These are phyloP conservation scores for Alopecurus myosuroides DNA, from an alignment of 176 grass and related monocot genomes.

Conservation along the genomic window DNA sequence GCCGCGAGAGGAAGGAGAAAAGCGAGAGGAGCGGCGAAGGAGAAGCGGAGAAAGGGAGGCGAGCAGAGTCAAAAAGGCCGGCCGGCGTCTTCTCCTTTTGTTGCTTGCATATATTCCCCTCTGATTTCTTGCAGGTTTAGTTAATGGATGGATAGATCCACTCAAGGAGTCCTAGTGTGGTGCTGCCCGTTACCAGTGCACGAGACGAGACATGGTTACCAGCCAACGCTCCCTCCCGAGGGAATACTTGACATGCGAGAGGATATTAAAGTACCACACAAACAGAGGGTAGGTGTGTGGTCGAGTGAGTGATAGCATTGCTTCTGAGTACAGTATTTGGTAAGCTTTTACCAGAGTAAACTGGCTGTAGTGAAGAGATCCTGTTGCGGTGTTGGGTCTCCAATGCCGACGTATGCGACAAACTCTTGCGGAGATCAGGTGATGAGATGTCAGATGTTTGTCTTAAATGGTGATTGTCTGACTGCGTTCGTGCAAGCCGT, in stretches of 20 bases:
- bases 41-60: not conserved
- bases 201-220: too few relatives aligned
- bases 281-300: not conserved
- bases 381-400: not conserved
- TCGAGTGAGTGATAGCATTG: too few relatives aligned
- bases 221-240: not conserved
- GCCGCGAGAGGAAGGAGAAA: not conserved
- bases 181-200: not conserved
- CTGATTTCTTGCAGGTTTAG: not conserved
- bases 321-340: too few relatives aligned
- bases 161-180: not conserved
- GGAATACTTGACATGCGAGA: conserved; percentile 11
- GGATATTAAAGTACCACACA: not conserved
- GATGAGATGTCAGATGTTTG: not conserved
- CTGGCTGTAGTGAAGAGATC: not conserved
- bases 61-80: conserved; percentile 14
- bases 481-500: too few relatives aligned
- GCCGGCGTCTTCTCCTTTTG: not conserved
- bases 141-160: not conserved
- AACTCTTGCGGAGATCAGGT: not conserved
- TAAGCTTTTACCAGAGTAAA: too few relatives aligned
- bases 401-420: not conserved
- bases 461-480: too few relatives aligned
- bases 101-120: conserved; percentile 17
- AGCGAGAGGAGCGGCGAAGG: not conserved